Percentiles rank a stretch among this genome's conserved stretches.
These are phyloP conservation scores for Fagopyrum tataricum DNA, from an alignment of 148 eudicot genomes.

Conservation along the genomic window DNA sequence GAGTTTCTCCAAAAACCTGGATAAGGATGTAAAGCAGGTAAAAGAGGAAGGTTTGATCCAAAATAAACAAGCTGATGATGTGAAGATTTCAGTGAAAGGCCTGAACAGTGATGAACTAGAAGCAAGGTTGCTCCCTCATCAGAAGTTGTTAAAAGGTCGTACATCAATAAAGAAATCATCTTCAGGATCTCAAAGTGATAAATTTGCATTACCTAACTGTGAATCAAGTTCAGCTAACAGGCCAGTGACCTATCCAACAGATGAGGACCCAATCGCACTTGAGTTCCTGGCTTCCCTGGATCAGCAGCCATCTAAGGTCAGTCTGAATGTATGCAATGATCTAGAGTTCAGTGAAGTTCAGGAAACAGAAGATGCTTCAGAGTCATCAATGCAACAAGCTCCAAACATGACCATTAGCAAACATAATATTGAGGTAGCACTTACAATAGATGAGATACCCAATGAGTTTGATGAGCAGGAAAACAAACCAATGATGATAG, in stretches of 20 bases:
- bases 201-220: constrained; percentile 1
- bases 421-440: constrained; percentile 25
- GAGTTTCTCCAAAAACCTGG: constrained; percentile 8
- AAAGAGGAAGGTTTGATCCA: constrained; percentile 10
- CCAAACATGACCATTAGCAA: constrained; percentile 22
- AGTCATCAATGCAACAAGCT: constrained; percentile 25
- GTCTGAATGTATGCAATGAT: constrained; percentile 13
- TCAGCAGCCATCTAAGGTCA: constrained; percentile 29
- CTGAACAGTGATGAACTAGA: constrained; percentile 65
- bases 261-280: constrained; percentile 37
- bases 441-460: constrained; percentile 53
- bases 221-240: constrained; percentile 25
- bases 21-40: constrained; percentile 7
- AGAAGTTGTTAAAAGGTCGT: constrained; percentile 49
- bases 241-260: constrained; percentile 16
- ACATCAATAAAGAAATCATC: constrained; percentile 24
- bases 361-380: constrained; percentile 36
- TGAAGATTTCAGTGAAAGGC: constrained; percentile 41
- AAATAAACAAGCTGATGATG: constrained; percentile 20
- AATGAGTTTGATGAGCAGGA: constrained; percentile 65
- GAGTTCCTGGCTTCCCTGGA: constrained; percentile 49
- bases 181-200: constrained; percentile 17
- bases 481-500: constrained; percentile 33
- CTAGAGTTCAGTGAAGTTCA: constrained; percentile 26
- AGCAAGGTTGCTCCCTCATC: constrained; percentile 79